Evolutionary conservation across 1,284 basidiomycete genomes (phyloP), one percentile per base, ranked within the genome.

Genomic region (Anthracocystis setariae): DNA sequence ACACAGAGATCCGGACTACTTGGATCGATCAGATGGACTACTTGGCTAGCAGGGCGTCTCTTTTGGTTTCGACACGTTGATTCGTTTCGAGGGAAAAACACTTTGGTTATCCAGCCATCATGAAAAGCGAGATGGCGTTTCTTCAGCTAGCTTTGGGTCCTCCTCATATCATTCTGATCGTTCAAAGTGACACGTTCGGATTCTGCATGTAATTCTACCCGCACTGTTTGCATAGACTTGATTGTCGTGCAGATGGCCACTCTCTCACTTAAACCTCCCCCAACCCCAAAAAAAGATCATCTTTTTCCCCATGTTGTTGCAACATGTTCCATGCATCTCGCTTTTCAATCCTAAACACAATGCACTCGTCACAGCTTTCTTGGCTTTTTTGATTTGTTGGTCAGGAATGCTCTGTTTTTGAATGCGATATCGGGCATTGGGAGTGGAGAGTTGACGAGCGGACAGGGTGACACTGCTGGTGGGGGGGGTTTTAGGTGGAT

Each of bases 141-240:
- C 35, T 20, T 24, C 40, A 15, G 18, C 20, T 18, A 23, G 10
- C 43, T 38, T 33, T 29, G 43, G 43, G 3, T 8, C 37, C 27
- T 46, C 45, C 29, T 27, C 20, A 15, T 33, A 39, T 44, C 20
- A 23, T 33, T 27, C 37, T 25, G 47, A 25, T 29, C n/a, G 25
- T 21, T 40, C 13, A 49, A 49, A 35, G 20, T 40, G 20, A 25
- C 27, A 15, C 24, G 27, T 21, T 23, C 29, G n/a, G n/a, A n/a
- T n/a, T 46, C 20, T 56, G 53, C 64, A 67, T 67, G 64, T 67
- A 67, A 51, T 60, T 60, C 64, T 67, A 67, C 64, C 63, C 37
- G 8, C 27, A 17, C 17, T 53, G 20, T 24, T 38, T n/a, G n/a
- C n/a, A n/a, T n/a, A n/a, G n/a, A n/a, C n/a, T n/a, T n/a, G n/a